Base-by-base conservation (phyloP, 108 stramenopile species). In the Nitzschia putrida region DNA sequence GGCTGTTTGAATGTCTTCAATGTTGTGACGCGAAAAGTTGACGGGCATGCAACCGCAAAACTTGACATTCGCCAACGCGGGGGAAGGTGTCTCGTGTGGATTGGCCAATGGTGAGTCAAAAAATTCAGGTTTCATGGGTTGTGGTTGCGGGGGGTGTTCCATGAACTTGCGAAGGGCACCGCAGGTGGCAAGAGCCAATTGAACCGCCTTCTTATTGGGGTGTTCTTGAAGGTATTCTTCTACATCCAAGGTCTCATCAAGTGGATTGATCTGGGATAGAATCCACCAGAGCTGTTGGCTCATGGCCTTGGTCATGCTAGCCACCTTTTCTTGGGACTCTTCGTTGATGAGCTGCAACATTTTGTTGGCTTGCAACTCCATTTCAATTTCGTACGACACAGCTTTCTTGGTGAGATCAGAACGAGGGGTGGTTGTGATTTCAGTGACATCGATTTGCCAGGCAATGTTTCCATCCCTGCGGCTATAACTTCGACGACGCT, bases 41-140 rank as follows among this genome's bases (percentile, higher is more conserved):
- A 98, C 94, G 14, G 97, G 97, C 96, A 97, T 97, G 50, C 93
- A 87, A 0, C 97, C 97, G 37, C 90, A 80, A 74, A 98, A 98
- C 26, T 89, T 89, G 51, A 82, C 39, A 63, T 87, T 83, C 38
- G 77, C 20, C 11, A 83, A 25, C 22, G 68, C 8, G 7, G 79
- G 63, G 53, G 68, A 14, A 51, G 87, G 70, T 56, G 77, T 49
- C 42, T 82, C 66, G 49, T 68, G 55, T 41, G 72, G 79, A 18
- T 56, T 71, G 4, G 69, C 69, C 10, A 85, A 64, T 2, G 83
- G 86, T 24, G 73, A 63, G 11, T 70, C 64, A 25, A 72, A 79
- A 39, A 40, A 59, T 0, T 50, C 69, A 0, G 58, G 57, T 24
- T 58, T 14, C 0, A 38, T 22, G 11, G 64, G 64, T n/a, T 39